Evolutionary conservation across 129 eudicot species (phyloP).

Genomic region (Flaveria bidentis): DNA sequence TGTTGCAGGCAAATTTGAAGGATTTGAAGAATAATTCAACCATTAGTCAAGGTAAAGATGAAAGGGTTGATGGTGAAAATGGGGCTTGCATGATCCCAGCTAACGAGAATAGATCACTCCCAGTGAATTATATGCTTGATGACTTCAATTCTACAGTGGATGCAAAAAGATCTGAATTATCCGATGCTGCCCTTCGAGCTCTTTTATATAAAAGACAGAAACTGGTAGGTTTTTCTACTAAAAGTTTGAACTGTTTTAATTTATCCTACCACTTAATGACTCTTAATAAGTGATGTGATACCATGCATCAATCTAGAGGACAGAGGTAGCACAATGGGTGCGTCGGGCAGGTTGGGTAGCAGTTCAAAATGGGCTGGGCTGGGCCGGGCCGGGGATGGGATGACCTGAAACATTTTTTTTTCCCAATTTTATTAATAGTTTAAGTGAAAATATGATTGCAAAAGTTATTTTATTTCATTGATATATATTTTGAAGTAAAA

Average conservation of each 20-base stretch:
- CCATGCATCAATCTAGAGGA: constrained; percentile 9
- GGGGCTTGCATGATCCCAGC: constrained; percentile 20
- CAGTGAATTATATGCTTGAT: constrained; percentile 26
- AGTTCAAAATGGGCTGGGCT: neutral
- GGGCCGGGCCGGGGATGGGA: neutral
- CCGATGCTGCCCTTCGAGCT: constrained; percentile 56
- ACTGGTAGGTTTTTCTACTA: constrained; percentile 37
- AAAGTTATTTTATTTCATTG: neutral
- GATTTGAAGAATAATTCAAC: constrained; percentile 17
- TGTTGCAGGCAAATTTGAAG: constrained; percentile 16
- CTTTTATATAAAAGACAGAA: constrained; percentile 48
- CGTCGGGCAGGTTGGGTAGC: neutral
- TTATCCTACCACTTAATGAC: neutral
- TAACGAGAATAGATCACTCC: constrained; percentile 22
- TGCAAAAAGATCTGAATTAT: constrained; percentile 42
- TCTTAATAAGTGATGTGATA: neutral
- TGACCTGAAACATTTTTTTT: neutral
- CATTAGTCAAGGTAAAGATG: constrained; percentile 18
- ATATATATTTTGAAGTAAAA: neutral
- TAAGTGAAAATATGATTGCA: neutral
- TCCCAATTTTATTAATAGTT: neutral
- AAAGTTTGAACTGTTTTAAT: neutral
- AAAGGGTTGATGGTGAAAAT: constrained; percentile 31
- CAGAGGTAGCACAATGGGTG: neutral
- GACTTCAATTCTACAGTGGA: constrained; percentile 37